phyloP scores from a whole-genome alignment of 768 basidiomycete genomes.

The Lenzites betulinus region DNA sequence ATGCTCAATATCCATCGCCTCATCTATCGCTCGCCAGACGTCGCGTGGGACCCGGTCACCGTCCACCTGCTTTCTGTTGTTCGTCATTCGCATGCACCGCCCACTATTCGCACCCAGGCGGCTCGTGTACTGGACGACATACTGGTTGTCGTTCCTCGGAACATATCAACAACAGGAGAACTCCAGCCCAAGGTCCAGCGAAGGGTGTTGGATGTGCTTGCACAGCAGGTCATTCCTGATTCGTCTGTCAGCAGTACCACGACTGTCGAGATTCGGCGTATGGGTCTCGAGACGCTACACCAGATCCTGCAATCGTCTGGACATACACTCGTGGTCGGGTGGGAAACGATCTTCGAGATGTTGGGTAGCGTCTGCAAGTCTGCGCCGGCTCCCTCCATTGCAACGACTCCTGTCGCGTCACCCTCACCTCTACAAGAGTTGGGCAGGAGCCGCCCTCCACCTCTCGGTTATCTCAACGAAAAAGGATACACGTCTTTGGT shows the following conservation, averaged over 20 bases:
- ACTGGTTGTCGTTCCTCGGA: conserved; percentile 73
- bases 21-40: conserved; percentile 75
- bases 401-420: neutral
- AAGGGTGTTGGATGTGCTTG: conserved; percentile 83
- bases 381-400: conserved; percentile 35
- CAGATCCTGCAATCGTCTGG: conserved; percentile 90
- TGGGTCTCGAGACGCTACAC: conserved; percentile 89
- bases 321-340: conserved; percentile 89
- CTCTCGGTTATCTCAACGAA: conserved; percentile 59
- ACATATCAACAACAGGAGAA: conserved; percentile 59
- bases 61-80: conserved; percentile 79
- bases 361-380: conserved; percentile 84
- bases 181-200: conserved; percentile 73
- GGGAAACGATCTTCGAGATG: conserved; percentile 93
- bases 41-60: conserved; percentile 85
- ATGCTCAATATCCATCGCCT: conserved; percentile 86
- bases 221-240: conserved; percentile 67
- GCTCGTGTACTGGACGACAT: conserved; percentile 87
- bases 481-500: conserved; percentile 76
- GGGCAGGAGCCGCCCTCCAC: conserved; percentile 42
- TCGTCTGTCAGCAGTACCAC: conserved; percentile 45
- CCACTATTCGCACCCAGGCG: conserved; percentile 83
- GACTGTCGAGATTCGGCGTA: conserved; percentile 76
- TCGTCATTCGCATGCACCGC: conserved; percentile 67
- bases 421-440: conserved; percentile 5